Base-by-base conservation (phyloP, 441 rosid genomes). In the Pelargonium myrrhifolium region DNA sequence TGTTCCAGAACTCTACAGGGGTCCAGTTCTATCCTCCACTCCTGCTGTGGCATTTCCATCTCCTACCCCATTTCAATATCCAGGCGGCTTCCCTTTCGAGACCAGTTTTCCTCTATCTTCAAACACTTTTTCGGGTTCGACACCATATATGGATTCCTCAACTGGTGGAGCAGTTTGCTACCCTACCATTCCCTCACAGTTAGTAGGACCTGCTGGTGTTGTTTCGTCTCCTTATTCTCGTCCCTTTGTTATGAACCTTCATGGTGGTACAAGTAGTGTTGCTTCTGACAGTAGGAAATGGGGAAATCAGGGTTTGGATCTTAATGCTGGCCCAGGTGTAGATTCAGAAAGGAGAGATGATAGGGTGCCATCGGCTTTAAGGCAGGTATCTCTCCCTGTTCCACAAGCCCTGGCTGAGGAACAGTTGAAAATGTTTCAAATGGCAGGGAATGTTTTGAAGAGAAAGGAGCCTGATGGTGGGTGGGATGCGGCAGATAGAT, bases 391-490 rank as follows among this genome's bases (percentile, higher is more conserved):
- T 55, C 62, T 75, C 51, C 59, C 78, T 65, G 71, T 56, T 68
- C 64, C 84, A 9, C 81, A 68, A 28, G 67, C 65, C 66, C 65
- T 72, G 12, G 35, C 73, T 4, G 83, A 78, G 66, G 84, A 82
- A 64, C 81, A 78, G 42, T 60, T 67, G 10, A 80, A 76, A 75
- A 73, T 77, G 71, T 83, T 64, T 70, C 78, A 78, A 14, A 64
- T 64, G 15, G 65, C 47, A 28, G 62, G 67, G 45, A 68, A 72
- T 22, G 67, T 77, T 3, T 70, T 75, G 28, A 80, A 83, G 69
- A 73, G 83, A 62, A 83, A 83, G 79, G 86, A 80, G 49, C 86
- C 86, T 35, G 86, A 83, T 18, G 77, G 80, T 8, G 76, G 80
- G 43, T 80, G 84, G 86, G 84, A 83, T 66, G 37, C 68, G 21